phyloP scores from a whole-genome alignment of 148 eudicot species.

The Rhododendron kiyosumense region DNA sequence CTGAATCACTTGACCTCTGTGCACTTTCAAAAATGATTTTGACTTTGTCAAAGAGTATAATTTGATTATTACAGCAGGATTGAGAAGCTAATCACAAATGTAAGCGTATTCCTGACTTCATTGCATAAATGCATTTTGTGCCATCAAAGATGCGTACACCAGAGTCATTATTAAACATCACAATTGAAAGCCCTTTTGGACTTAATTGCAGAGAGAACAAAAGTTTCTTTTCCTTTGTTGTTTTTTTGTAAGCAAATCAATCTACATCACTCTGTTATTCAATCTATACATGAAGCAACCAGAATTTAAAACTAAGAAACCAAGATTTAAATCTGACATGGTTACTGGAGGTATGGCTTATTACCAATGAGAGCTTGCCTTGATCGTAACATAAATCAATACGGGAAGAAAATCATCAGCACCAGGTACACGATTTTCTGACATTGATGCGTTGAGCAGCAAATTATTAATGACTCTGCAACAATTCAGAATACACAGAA shows the following conservation, averaged over 20 bases:
- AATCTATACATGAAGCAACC: neutral
- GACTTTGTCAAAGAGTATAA: neutral
- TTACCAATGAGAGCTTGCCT: constrained; percentile 34
- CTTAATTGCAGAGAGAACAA: neutral
- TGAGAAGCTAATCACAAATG: neutral
- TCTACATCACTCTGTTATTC: neutral
- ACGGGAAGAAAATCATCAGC: constrained; percentile 39
- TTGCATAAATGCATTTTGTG: neutral
- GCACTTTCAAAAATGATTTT: neutral
- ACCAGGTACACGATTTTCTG: constrained; percentile 27
- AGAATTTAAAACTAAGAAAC: neutral
- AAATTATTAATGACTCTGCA: constrained; percentile 32
- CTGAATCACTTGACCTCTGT: neutral
- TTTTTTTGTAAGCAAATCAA: neutral
- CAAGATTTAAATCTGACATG: neutral
- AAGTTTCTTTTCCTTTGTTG: neutral
- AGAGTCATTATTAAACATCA: neutral
- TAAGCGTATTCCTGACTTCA: neutral
- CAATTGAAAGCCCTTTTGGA: neutral
- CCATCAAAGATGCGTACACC: neutral
- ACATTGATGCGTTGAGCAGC: constrained; percentile 26
- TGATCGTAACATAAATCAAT: constrained; percentile 21
- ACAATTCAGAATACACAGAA: constrained; percentile 28
- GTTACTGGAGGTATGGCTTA: constrained; percentile 14
- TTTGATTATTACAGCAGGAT: neutral